These are phyloP conservation scores for Flaveria floridana DNA, from an alignment of 140 eudicot genomes.

Conservation along the genomic window DNA sequence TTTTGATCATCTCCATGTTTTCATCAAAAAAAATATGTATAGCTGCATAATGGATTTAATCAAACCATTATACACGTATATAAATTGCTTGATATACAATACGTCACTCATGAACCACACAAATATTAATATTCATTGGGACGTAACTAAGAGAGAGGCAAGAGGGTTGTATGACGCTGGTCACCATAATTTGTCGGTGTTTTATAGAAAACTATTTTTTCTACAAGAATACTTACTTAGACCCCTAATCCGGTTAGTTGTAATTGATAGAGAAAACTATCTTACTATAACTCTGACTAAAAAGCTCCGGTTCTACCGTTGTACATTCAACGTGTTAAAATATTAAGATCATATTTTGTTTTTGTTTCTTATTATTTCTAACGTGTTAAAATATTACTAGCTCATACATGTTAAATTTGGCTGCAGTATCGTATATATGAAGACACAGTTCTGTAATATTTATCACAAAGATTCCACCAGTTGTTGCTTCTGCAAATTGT, in stretches of 20 bases:
- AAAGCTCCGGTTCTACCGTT: too few relatives aligned
- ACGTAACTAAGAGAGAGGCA: too few relatives aligned
- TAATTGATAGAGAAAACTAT: too few relatives aligned
- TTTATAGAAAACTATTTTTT: too few relatives aligned
- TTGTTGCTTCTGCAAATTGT: background rate
- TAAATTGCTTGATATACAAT: background rate
- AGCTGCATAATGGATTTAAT: background rate
- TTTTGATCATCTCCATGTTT: background rate
- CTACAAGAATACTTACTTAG: too few relatives aligned
- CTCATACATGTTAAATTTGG: background rate
- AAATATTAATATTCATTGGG: too few relatives aligned
- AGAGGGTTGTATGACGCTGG: too few relatives aligned
- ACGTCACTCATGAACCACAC: too few relatives aligned
- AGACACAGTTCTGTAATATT: background rate
- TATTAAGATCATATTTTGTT: background rate
- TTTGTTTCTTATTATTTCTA: background rate
- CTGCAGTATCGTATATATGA: background rate
- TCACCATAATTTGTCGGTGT: too few relatives aligned
- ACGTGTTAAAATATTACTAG: background rate
- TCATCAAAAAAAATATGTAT: background rate
- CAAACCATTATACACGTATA: background rate
- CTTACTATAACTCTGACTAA: too few relatives aligned
- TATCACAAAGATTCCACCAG: background rate
- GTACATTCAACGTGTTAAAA: too few relatives aligned
- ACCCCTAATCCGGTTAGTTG: too few relatives aligned